Percentiles rank a stretch among this genome's conserved stretches.
Conservation (phyloP, 192 early-diverging fungal genomes). For the Linnemannia elongata region DNA sequence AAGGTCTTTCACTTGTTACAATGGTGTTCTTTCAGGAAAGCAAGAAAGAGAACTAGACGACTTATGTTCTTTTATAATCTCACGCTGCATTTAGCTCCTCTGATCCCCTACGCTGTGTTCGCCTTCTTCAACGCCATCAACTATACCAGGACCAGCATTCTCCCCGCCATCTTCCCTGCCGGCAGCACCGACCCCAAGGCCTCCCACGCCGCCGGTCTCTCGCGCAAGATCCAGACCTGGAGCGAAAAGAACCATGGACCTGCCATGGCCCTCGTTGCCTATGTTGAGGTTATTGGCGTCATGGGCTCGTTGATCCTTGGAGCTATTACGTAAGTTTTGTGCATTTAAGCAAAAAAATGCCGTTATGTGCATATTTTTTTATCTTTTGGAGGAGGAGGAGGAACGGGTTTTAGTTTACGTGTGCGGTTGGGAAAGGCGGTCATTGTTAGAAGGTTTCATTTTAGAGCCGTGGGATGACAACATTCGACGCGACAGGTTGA, state of each 20-base stretch:
- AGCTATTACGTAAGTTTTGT: conserved; percentile 62
- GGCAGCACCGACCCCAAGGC: conserved; percentile 24
- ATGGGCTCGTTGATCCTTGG: conserved; percentile 70
- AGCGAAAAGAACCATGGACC: conserved; percentile 72
- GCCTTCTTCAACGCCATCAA: conserved; percentile 82
- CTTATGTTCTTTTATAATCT: background rate
- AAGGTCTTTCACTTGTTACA: background rate
- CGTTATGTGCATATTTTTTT: conserved; percentile 29
- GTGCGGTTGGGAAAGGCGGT: background rate
- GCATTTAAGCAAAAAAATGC: background rate
- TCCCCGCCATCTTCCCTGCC: conserved; percentile 73
- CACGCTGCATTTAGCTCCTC: conserved; percentile 63
- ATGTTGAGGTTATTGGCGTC: conserved; percentile 78
- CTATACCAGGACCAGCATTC: conserved; percentile 75
- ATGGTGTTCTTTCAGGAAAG: background rate
- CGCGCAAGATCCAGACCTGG: conserved; percentile 65
- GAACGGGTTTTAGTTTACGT: conserved; percentile 3
- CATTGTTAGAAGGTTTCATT: conserved; percentile 6
- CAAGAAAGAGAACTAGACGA: background rate
- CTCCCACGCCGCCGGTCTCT: conserved; percentile 56
- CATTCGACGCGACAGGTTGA: background rate
- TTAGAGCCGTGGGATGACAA: background rate
- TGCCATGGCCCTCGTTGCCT: conserved; percentile 75
- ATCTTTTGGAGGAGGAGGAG: conserved; percentile 3
- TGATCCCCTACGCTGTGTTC: conserved; percentile 81